These are phyloP conservation scores for Apiospora rasikravindrae DNA, from an alignment of 2,329 filamentous ascomycete species.

Conservation along the genomic window DNA sequence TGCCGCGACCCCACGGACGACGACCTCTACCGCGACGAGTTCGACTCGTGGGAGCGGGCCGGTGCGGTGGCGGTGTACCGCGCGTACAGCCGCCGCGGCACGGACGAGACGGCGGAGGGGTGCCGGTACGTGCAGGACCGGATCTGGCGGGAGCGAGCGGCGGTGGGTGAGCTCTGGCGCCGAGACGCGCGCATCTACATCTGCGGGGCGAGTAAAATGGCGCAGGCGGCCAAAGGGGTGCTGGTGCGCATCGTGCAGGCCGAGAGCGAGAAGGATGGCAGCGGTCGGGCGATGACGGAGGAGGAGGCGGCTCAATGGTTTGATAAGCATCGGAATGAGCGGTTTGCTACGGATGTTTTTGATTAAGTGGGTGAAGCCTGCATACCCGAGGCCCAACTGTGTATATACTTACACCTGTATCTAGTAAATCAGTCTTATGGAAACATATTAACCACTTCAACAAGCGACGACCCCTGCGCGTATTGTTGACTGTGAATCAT, in stretches of 20 bases:
- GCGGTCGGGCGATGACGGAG: neutral
- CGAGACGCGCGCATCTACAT: conserved; percentile 63
- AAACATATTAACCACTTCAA: no score
- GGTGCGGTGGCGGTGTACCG: conserved; percentile 67
- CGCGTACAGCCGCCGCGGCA: conserved; percentile 57
- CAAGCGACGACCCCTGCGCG: no score
- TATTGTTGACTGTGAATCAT: no score
- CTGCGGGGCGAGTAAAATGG: conserved; percentile 58
- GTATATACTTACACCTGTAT: no score
- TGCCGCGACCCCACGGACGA: conserved; percentile 62
- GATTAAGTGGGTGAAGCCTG: neutral
- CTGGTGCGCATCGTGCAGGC: neutral
- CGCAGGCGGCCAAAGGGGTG: neutral
- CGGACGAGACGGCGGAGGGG: conserved; percentile 40
- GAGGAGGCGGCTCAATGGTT: conserved; percentile 8
- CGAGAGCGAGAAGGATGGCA: neutral
- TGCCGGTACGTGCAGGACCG: conserved; percentile 55
- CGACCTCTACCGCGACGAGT: conserved; percentile 63
- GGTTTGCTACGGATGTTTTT: conserved; percentile 13
- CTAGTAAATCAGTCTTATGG: no score
- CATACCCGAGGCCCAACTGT: no score
- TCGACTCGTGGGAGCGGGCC: conserved; percentile 62
- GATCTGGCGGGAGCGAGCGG: conserved; percentile 42
- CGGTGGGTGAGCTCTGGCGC: conserved; percentile 46
- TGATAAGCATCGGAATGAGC: conserved; percentile 12